A percentile compares a stretch with the other conserved stretches of the same genome.
These are phyloP conservation scores for Candida nitratophila DNA, from an alignment of 805 yeast species.

Conservation along the genomic window DNA sequence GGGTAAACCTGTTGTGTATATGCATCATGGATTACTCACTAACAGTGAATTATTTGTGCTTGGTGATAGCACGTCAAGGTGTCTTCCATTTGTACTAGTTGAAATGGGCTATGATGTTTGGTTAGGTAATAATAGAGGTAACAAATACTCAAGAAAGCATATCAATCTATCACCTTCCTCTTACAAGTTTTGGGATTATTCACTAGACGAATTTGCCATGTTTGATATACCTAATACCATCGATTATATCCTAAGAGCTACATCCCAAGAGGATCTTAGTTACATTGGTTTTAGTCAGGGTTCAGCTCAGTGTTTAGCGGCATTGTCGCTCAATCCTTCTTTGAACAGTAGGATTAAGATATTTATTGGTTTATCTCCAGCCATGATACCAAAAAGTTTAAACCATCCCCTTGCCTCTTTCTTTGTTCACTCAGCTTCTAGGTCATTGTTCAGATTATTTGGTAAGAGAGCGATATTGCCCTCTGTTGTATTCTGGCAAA, in stretches of 20 bases:
- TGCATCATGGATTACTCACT: slow-evolving; percentile 89
- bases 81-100: slow-evolving; percentile 64
- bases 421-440: slow-evolving; percentile 70
- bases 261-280: slow-evolving; percentile 39
- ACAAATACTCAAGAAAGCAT: slow-evolving; percentile 85
- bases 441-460: slow-evolving; percentile 61
- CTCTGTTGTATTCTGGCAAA: slow-evolving; percentile 55
- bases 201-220: slow-evolving; percentile 85
- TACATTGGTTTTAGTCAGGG: slow-evolving; percentile 94
- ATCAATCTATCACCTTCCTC: slow-evolving; percentile 30
- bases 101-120: slow-evolving; percentile 90
- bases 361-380: slow-evolving; percentile 87
- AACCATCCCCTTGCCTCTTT: slow-evolving; percentile 35
- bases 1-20: slow-evolving; percentile 46
- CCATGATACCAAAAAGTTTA: slow-evolving; percentile 85
- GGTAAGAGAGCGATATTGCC: slow-evolving; percentile 72
- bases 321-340: slow-evolving; percentile 57
- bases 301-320: slow-evolving; percentile 86
- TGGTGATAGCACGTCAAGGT: slow-evolving; percentile 34
- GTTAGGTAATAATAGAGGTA: slow-evolving; percentile 90
- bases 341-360: slow-evolving; percentile 48
- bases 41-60: slow-evolving; percentile 63
- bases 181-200: slow-evolving; percentile 77
- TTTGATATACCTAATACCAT: slow-evolving; percentile 84
- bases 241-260: slow-evolving; percentile 55